These are phyloP conservation scores for Phyllosticta citriasiana DNA, from an alignment of 2,329 filamentous ascomycete genomes.

Conservation along the genomic window DNA sequence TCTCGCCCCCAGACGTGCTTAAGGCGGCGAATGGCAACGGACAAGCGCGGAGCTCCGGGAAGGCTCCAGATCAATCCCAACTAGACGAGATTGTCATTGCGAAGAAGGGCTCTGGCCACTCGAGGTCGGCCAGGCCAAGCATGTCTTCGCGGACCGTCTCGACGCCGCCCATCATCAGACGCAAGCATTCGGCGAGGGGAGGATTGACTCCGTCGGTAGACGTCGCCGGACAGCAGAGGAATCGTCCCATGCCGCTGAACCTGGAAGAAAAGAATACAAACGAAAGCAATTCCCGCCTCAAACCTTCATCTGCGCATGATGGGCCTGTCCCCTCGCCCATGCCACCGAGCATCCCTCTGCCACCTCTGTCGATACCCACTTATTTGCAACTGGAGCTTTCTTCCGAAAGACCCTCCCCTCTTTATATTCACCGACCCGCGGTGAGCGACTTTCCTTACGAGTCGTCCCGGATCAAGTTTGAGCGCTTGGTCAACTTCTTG, in stretches of 20 bases:
- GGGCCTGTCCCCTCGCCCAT: slow-evolving; percentile 33
- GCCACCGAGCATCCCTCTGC: slow-evolving; percentile 46
- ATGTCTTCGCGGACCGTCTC: slow-evolving; percentile 14
- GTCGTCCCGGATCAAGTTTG: slow-evolving; percentile 83
- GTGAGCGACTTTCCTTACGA: slow-evolving; percentile 67
- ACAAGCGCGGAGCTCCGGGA: slow-evolving; percentile 4
- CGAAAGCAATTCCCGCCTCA: slow-evolving; percentile 13
- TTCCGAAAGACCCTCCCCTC: slow-evolving; percentile 48
- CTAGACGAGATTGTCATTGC: background rate
- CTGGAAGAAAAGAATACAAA: slow-evolving; percentile 22
- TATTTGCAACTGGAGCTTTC: slow-evolving; percentile 57
- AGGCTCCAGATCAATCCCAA: background rate
- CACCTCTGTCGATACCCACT: slow-evolving; percentile 53
- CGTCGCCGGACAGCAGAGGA: background rate
- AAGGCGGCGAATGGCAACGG: background rate
- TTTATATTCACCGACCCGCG: slow-evolving; percentile 52
- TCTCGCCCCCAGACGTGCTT: background rate
- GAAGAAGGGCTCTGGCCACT: background rate
- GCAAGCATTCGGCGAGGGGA: slow-evolving; percentile 22
- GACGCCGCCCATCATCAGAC: slow-evolving; percentile 27
- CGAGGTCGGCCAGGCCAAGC: background rate
- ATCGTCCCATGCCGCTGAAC: slow-evolving; percentile 23
- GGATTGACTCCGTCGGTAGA: slow-evolving; percentile 2
- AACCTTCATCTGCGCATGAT: slow-evolving; percentile 24
- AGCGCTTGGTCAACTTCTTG: slow-evolving; percentile 82